phyloP scores from a whole-genome alignment of 192 early-diverging fungal genomes.

The Podila clonocystis region DNA sequence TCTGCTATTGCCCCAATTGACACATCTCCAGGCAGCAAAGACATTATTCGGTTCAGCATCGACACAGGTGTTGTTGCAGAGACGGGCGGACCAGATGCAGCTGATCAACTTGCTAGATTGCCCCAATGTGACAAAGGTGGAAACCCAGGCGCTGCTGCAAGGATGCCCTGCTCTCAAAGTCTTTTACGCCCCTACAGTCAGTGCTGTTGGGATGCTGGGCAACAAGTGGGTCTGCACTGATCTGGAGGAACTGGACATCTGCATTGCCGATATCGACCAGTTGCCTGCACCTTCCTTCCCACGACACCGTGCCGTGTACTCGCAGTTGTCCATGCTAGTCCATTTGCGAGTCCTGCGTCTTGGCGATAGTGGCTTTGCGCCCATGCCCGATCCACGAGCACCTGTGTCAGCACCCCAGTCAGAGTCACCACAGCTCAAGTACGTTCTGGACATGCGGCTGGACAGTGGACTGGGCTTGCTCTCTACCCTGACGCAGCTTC shows the following conservation, averaged over 20 bases:
- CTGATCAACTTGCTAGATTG: neutral
- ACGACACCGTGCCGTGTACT: constrained; percentile 7
- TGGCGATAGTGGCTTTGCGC: neutral
- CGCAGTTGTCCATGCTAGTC: constrained; percentile 6
- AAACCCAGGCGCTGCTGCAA: constrained; percentile 2
- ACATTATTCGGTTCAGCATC: constrained; percentile 12
- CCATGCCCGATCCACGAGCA: neutral
- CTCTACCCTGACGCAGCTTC: constrained; percentile 5
- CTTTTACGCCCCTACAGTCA: constrained; percentile 1
- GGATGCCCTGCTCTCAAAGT: neutral
- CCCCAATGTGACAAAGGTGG: neutral
- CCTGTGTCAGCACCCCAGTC: neutral
- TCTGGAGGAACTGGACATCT: constrained; percentile 7
- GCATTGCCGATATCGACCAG: neutral
- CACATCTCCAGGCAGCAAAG: neutral
- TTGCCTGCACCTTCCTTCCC: neutral
- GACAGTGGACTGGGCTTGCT: constrained; percentile 7
- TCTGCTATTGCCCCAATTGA: constrained; percentile 5
- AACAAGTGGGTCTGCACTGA: neutral
- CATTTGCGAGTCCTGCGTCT: constrained; percentile 18
- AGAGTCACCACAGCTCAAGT: neutral
- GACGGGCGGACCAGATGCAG: neutral
- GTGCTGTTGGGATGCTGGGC: constrained; percentile 2
- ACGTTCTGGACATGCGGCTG: constrained; percentile 1
- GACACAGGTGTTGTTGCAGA: neutral